Base-by-base conservation (phyloP, 139 green algal species). In the Volvox reticuliferus region DNA sequence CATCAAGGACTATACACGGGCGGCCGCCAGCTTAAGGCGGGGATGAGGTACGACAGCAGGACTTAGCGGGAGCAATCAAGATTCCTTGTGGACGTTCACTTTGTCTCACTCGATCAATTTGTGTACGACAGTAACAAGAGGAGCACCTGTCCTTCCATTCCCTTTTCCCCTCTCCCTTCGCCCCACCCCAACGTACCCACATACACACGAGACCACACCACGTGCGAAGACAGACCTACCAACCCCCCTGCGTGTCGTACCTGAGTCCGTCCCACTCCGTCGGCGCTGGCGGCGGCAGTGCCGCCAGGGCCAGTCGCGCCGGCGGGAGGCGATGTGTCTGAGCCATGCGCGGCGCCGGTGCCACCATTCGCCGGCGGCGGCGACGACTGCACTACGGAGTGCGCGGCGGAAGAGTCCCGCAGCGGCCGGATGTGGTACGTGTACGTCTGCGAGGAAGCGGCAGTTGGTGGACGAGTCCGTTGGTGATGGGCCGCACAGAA, bases 401-500 rank as follows among this genome's bases (percentile, higher is more conserved):
- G 1, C 24, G 69, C 32, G 19, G 73, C 55, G 37, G 86, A 77
- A 0, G 86, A 85, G 91, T 93, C 91, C 2, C 79, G 44, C 36
- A 93, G 85, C 2, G 90, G 88, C 22, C 83, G 82, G 90, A 95
- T 93, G 82, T 90, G 79, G 90, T 95, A 95, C 17, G 91, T 94
- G 88, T 92, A 95, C 33, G 88, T 92, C 86, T 93, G 92, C 68
- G 44, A 2, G 69, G 71, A 79, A 55, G 9, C 44, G 9, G 9
- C 9, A 55, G 44, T 55, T 55, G 5, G 44, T 14, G 44, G 44
- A 55, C 5, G 44, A 55, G 44, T 14, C 5, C 44, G 44, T 55
- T 55, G 5, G 44, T 55, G 44, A 55, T 55, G 44, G n/a, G n/a
- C n/a, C n/a, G n/a, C n/a, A n/a, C n/a, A n/a, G n/a, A n/a, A 55